Base-by-base conservation (phyloP, 805 yeast species). In the Kodamaea jinghongensis region DNA sequence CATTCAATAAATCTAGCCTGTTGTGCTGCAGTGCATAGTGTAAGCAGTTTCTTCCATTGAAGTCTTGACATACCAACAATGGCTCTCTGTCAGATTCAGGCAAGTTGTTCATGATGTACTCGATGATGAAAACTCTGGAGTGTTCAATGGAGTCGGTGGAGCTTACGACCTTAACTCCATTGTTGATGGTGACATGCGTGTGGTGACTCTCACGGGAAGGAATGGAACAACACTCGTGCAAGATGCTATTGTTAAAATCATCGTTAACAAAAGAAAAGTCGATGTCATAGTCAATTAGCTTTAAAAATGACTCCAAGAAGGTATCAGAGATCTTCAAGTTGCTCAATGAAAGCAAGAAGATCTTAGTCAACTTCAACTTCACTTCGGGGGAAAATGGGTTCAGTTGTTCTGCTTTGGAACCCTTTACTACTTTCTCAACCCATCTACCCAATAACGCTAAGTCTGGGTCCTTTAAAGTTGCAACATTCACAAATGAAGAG, bases 1-100 rank as follows among this genome's bases (percentile, higher is more conserved):
- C 56, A 20, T 60, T 61, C 23, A 79, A 51, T 25, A 78, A 52
- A 43, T 70, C 75, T 11, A 66, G 58, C 36, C 75, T 53, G 45
- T 74, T 71, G 48, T 75, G 70, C 49, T 76, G 76, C 2, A 95
- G 75, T 4, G 96, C 95, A 56, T 89, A 88, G 60, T 91, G 98
- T 12, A 93, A 64, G 15, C 97, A 90, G 1, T 83, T 80, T 47
- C 91, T 74, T 3, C 95, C 95, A 48, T 79, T 78, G 34, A 76
- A 70, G 58, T 86, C 95, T 51, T 72, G 76, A 27, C 61, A 45
- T 3, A 54, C 52, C 14, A 68, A 54, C 7, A 68, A 43, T 3
- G 54, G 47, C 7, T 45, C 36, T 3, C 57, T 38, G 0, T 53
- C 47, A 3, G 44, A 44, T 1, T 43, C 39, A 2, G 51, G 28